phyloP scores from a whole-genome alignment of 2,329 filamentous ascomycete genomes.

The Whalleya microplaca region DNA sequence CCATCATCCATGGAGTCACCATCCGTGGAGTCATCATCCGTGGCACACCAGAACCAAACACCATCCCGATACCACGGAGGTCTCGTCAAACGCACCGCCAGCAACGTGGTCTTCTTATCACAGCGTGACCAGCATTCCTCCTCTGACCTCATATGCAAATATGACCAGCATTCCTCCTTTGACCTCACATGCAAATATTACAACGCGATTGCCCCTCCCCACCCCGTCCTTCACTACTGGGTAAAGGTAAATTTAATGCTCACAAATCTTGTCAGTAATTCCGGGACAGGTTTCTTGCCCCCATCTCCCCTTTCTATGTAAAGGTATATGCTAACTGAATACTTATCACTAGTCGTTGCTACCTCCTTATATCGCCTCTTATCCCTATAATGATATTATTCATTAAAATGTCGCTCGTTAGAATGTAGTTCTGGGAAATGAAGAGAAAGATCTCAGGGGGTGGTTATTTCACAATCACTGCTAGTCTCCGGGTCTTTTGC shows the following conservation, averaged over 20 bases:
- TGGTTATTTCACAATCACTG: no score
- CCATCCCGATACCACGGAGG: background rate
- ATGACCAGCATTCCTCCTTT: background rate
- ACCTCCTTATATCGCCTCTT: background rate
- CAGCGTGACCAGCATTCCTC: background rate
- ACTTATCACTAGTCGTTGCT: background rate
- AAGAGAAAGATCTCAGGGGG: background rate
- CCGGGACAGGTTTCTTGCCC: background rate
- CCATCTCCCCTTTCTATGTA: background rate
- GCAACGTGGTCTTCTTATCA: no score
- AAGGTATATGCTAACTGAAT: background rate
- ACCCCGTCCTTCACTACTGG: background rate
- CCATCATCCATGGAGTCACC: no score
- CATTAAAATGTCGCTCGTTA: background rate
- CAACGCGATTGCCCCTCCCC: background rate
- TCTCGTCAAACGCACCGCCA: background rate
- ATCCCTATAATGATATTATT: background rate
- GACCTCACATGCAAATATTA: background rate
- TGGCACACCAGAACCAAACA: no score
- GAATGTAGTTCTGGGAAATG: background rate
- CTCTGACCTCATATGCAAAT: background rate
- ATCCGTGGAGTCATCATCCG: no score
- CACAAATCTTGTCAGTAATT: background rate
- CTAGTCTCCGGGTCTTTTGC: no score
- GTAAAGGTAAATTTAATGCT: background rate